Percentiles rank a stretch among this genome's conserved stretches.
phyloP scores from a whole-genome alignment of 2,329 filamentous ascomycete genomes.

The Ceratocystis lukuohia region DNA sequence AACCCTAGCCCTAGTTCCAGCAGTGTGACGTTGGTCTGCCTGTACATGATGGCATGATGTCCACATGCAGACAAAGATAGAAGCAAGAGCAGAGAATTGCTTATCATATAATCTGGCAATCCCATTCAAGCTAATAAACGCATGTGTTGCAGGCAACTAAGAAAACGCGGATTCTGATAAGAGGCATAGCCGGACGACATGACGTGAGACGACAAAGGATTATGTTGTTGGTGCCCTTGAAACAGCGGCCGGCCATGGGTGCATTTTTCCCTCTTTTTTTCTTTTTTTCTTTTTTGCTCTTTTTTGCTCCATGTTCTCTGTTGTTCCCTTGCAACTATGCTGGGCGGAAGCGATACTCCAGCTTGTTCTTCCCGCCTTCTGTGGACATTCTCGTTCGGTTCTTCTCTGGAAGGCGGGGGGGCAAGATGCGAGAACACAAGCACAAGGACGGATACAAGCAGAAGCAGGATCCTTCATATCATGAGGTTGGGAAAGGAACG shows the following conservation, averaged over 20 bases:
- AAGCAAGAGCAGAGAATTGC: no score
- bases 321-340: background rate
- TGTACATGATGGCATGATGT: background rate
- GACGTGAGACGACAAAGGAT: constrained; percentile 1
- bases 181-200: background rate
- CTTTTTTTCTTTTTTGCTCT: background rate
- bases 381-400: background rate
- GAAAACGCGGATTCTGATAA: background rate
- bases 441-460: background rate
- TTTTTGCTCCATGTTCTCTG: background rate
- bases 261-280: background rate
- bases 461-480: background rate
- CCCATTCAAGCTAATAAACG: background rate
- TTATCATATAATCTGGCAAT: background rate
- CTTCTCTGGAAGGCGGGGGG: background rate
- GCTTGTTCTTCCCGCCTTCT: background rate
- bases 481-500: background rate
- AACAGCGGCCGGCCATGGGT: background rate
- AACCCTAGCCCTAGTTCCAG: background rate
- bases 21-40: background rate
- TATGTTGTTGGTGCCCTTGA: background rate
- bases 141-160: background rate
- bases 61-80: background rate
- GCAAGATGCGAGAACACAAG: background rate
- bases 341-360: background rate